Conservation (phyloP, 176 grass and related monocot genomes). For the Tillandsia fasciculata region DNA sequence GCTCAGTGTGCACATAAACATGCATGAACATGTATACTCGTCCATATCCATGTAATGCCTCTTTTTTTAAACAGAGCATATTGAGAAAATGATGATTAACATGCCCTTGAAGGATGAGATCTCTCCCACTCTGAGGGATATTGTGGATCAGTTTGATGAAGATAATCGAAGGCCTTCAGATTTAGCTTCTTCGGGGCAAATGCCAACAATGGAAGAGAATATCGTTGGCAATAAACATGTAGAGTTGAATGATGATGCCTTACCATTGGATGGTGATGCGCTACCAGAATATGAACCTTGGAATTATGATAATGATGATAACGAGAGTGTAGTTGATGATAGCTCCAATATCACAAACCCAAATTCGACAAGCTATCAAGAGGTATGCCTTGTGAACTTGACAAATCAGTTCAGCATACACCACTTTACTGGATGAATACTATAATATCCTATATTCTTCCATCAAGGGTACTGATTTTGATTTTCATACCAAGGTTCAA, state of each 20-base stretch:
- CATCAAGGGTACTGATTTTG: background rate
- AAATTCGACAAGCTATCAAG: conserved; percentile 41
- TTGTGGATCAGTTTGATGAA: conserved; percentile 86
- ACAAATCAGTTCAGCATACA: background rate
- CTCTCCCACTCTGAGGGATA: conserved; percentile 71
- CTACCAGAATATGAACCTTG: conserved; percentile 38
- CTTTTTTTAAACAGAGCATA: conserved; percentile 49
- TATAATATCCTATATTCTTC: background rate
- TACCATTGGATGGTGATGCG: conserved; percentile 14
- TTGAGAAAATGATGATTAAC: conserved; percentile 62
- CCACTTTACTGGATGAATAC: background rate
- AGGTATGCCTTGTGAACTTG: conserved; percentile 40
- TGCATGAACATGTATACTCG: background rate
- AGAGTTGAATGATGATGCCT: conserved; percentile 22
- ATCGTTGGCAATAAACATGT: conserved; percentile 14
- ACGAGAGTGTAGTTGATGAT: conserved; percentile 41
- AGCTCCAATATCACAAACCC: conserved; percentile 26
- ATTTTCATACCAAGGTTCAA: no score
- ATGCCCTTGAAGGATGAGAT: conserved; percentile 62
- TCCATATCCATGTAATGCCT: background rate
- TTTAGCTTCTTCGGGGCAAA: conserved; percentile 32
- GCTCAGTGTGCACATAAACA: background rate
- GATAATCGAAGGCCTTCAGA: conserved; percentile 58
- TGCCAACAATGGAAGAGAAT: conserved; percentile 37
- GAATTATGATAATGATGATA: conserved; percentile 63